These are phyloP conservation scores for Iris macrosiphon DNA, from an alignment of 106 monocot species.

Conservation along the genomic window DNA sequence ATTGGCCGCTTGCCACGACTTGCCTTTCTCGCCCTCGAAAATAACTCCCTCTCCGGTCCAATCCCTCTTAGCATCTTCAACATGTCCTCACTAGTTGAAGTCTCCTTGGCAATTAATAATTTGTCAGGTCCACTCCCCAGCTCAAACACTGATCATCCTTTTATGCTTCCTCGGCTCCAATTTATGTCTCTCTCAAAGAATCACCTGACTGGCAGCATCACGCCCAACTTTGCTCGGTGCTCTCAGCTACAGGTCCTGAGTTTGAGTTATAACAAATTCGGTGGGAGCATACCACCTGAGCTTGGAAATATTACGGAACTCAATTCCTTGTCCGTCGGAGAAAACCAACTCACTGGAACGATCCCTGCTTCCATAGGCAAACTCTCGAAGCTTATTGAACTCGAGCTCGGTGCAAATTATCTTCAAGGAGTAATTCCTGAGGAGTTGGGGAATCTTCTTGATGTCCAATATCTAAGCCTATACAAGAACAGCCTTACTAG, in stretches of 20 bases:
- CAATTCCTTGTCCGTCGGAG: background rate
- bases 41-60: slow-evolving; percentile 19
- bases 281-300: background rate
- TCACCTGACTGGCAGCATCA: background rate
- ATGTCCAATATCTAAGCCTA: background rate
- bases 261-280: background rate
- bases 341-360: background rate
- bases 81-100: slow-evolving; percentile 4
- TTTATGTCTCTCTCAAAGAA: background rate
- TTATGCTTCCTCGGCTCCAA: background rate
- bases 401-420: background rate
- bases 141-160: background rate
- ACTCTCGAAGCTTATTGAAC: background rate
- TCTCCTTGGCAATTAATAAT: slow-evolving; percentile 14
- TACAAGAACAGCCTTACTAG: background rate
- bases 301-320: too few relatives aligned
- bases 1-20: slow-evolving; percentile 1
- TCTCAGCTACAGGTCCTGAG: background rate
- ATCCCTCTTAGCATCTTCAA: slow-evolving; percentile 22
- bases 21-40: background rate
- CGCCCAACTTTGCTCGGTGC: background rate
- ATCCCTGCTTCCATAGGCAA: background rate
- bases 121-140: slow-evolving; percentile 12
- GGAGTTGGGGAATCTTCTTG: background rate
- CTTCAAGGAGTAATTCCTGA: background rate